These are phyloP conservation scores for Scytalidium sp. DNA, from an alignment of 2,329 filamentous ascomycete genomes.

Conservation along the genomic window DNA sequence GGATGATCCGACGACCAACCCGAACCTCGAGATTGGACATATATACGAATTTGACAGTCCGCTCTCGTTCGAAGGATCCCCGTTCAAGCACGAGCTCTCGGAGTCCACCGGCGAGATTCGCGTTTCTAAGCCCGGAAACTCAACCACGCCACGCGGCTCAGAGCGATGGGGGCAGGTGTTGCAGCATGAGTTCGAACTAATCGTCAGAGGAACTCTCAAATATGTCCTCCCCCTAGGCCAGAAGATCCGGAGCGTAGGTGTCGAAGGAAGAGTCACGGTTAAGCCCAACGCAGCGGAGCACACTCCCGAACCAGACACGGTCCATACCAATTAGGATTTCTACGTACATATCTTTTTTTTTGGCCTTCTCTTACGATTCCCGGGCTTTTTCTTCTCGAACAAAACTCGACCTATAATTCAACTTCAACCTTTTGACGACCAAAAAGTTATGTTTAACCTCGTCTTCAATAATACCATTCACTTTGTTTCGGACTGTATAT, in stretches of 20 bases:
- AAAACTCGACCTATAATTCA: background rate
- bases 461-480: background rate
- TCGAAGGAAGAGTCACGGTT: constrained; percentile 57
- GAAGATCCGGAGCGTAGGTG: constrained; percentile 55
- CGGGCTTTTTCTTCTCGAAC: background rate
- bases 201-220: constrained; percentile 85
- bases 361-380: too few species aligned
- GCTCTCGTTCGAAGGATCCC: constrained; percentile 84
- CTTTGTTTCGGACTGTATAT: background rate
- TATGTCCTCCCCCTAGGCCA: constrained; percentile 67
- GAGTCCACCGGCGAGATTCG: constrained; percentile 81
- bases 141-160: constrained; percentile 76
- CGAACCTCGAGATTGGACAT: constrained; percentile 89
- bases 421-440: background rate
- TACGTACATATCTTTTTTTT: background rate
- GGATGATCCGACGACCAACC: constrained; percentile 61
- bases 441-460: background rate
- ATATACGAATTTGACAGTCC: constrained; percentile 86
- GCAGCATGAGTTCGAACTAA: constrained; percentile 88
- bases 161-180: constrained; percentile 88
- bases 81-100: constrained; percentile 71
- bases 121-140: constrained; percentile 79
- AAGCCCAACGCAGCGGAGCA: constrained; percentile 48
- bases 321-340: constrained; percentile 13
- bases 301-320: constrained; percentile 24